A percentile compares a stretch with the other conserved stretches of the same genome.
These are phyloP conservation scores for Setaria italica DNA, from an alignment of 202 grass and related monocot genomes.

Conservation along the genomic window DNA sequence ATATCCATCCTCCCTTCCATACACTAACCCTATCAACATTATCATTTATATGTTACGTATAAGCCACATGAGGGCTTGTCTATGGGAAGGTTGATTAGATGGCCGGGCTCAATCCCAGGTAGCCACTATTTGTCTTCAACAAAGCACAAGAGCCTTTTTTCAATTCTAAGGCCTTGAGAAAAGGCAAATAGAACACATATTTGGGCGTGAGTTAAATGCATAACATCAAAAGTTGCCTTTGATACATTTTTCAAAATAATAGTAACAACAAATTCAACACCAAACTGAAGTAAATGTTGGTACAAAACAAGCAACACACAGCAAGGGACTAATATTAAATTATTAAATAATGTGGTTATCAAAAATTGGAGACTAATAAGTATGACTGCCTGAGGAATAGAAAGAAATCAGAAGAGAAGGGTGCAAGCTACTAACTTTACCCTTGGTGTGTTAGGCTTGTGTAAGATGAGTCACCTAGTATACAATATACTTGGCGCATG, in stretches of 20 bases:
- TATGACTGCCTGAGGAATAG: conserved; percentile 1
- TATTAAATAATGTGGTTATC: conserved; percentile 27
- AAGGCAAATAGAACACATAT: conserved; percentile 25
- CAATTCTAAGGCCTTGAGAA: not conserved
- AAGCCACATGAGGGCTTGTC: not conserved
- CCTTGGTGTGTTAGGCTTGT: too few relatives aligned
- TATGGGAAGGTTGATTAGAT: not conserved
- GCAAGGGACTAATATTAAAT: conserved; percentile 19
- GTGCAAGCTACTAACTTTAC: not conserved
- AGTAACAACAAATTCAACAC: conserved; percentile 21
- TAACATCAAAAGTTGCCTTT: conserved; percentile 26
- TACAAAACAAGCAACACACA: not conserved
- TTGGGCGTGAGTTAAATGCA: conserved; percentile 29
- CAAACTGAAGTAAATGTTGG: conserved; percentile 18
- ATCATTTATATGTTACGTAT: conserved; percentile 1
- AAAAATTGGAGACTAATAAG: conserved; percentile 35
- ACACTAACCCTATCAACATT: not conserved
- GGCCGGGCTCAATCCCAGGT: not conserved
- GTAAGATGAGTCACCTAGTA: conserved; percentile 4
- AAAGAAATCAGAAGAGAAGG: conserved; percentile 33
- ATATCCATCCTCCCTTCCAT: not conserved
- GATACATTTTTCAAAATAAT: conserved; percentile 22
- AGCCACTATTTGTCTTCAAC: not conserved
- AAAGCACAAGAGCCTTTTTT: not conserved
- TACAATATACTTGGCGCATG: conserved; percentile 12